Percentiles rank a stretch among this genome's conserved stretches.
phyloP scores from a whole-genome alignment of 345 rosid genomes.

The Pelargonium nanum region DNA sequence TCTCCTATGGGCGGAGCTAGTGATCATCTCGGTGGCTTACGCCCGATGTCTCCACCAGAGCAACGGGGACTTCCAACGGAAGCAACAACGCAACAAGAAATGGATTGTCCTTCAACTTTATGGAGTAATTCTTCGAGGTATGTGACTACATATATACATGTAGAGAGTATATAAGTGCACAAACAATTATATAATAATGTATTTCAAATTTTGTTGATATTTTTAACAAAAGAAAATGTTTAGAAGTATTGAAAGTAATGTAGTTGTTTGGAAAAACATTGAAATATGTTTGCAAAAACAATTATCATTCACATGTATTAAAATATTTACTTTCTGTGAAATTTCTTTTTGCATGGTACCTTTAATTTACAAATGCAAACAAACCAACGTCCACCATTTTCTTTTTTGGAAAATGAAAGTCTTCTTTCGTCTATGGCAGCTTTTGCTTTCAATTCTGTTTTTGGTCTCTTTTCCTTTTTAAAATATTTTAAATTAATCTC shows the following conservation, averaged over 20 bases:
- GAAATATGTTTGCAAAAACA: not conserved
- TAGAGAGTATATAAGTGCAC: not conserved
- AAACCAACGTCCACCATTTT: slow-evolving; percentile 14
- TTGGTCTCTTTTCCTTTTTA: slow-evolving; percentile 1
- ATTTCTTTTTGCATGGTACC: slow-evolving; percentile 13
- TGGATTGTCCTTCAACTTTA: slow-evolving; percentile 37
- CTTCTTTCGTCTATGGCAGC: slow-evolving; percentile 24
- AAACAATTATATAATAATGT: not conserved
- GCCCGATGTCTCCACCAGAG: slow-evolving; percentile 36
- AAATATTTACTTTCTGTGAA: not conserved
- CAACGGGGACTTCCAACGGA: slow-evolving; percentile 31
- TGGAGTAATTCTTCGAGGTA: slow-evolving; percentile 86
- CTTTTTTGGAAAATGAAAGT: no score
- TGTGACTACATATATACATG: not conserved
- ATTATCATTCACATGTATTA: no score
- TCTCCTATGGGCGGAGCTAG: slow-evolving; percentile 30
- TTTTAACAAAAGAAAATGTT: no score
- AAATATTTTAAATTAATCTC: no score
- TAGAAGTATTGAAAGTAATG: no score
- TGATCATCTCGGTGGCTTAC: slow-evolving; percentile 16
- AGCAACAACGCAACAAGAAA: slow-evolving; percentile 34
- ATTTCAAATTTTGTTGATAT: not conserved
- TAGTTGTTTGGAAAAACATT: no score
- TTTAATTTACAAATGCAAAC: slow-evolving; percentile 14
- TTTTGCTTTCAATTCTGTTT: slow-evolving; percentile 17